A percentile compares a stretch with the other conserved stretches of the same genome.
These are phyloP conservation scores for Parsonsia alboflavescens DNA, from an alignment of 257 asterid species.

Conservation along the genomic window DNA sequence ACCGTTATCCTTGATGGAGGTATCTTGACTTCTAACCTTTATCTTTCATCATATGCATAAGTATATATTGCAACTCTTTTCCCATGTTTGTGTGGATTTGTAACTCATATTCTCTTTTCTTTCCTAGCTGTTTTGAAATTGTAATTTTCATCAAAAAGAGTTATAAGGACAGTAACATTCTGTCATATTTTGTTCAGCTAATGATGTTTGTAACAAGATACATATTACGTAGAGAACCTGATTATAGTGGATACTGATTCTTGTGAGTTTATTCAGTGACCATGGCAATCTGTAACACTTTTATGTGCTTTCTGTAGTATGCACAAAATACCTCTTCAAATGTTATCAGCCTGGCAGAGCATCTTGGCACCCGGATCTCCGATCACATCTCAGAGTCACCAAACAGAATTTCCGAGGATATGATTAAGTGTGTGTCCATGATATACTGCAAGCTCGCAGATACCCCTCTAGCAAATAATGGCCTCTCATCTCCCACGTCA, in stretches of 20 bases:
- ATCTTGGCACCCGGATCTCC: constrained; percentile 80
- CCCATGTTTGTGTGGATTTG: background rate
- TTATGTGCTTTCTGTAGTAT: constrained; percentile 40
- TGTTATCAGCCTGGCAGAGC: constrained; percentile 88
- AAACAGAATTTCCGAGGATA: constrained; percentile 86
- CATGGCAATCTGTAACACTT: background rate
- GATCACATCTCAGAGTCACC: constrained; percentile 85
- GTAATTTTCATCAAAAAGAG: too few relatives aligned
- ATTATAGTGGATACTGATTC: background rate
- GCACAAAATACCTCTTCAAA: constrained; percentile 57
- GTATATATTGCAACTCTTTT: background rate
- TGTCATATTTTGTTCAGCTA: background rate
- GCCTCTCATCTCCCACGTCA: constrained; percentile 83
- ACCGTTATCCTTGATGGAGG: constrained; percentile 94
- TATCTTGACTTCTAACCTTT: constrained; percentile 14
- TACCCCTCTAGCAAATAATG: constrained; percentile 56
- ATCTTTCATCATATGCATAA: constrained; percentile 1
- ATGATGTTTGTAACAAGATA: background rate
- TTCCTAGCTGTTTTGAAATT: background rate
- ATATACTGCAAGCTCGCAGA: constrained; percentile 88
- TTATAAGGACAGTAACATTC: background rate
- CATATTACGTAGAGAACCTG: too few relatives aligned
- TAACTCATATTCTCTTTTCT: background rate
- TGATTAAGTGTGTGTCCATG: constrained; percentile 85
- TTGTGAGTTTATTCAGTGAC: background rate